Percentiles rank a stretch among this genome's conserved stretches.
phyloP scores from a whole-genome alignment of 2,329 filamentous ascomycete genomes.

The Colletotrichum siamense region DNA sequence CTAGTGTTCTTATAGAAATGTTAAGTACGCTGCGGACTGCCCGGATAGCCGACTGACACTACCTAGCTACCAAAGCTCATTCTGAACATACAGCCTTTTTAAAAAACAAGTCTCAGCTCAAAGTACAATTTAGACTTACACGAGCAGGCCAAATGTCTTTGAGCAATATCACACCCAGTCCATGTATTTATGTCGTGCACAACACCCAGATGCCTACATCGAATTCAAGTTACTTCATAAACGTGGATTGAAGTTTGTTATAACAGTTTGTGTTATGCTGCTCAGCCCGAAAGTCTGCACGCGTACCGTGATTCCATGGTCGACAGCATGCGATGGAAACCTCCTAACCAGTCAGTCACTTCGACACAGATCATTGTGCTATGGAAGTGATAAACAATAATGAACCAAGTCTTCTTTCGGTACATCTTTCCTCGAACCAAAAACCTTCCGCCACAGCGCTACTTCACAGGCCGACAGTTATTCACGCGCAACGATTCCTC shows the following conservation, averaged over 20 bases:
- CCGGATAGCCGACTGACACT: no score
- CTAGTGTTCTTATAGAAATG: accelerated
- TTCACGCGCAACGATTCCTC: background rate
- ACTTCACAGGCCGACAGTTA: background rate
- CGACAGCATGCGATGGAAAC: background rate
- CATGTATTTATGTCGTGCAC: background rate
- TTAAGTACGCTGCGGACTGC: no score
- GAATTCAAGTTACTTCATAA: background rate
- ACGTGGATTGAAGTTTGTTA: background rate
- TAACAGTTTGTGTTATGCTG: background rate
- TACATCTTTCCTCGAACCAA: background rate
- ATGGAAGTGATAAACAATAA: background rate
- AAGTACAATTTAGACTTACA: accelerated
- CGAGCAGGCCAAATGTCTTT: background rate
- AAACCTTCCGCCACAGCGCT: background rate
- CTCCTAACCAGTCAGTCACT: background rate
- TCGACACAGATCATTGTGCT: background rate
- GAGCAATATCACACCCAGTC: background rate
- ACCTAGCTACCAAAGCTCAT: no score
- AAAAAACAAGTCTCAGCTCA: background rate
- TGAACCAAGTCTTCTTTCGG: background rate
- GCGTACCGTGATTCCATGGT: background rate
- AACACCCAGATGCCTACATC: background rate
- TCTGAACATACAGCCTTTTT: background rate
- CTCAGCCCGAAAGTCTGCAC: background rate